Evolutionary conservation across 78 protist species (phyloP).

Genomic region (Dictyostelium discoideum): dicty_2.7 NC_007088.5:984501-985000

Average conservation of each 20-base stretch:
- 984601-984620: conserved; percentile 23
- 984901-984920: background rate
- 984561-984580: conserved; percentile 53
- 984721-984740: background rate
- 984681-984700: conserved; percentile 71
- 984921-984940: background rate
- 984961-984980: background rate
- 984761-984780: background rate
- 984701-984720: conserved; percentile 35
- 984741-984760: background rate
- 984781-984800: background rate
- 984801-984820: background rate
- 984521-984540: background rate
- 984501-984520: background rate
- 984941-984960: background rate
- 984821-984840: background rate
- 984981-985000: conserved; percentile 3
- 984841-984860: background rate
- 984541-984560: conserved; percentile 17
- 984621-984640: conserved; percentile 63
- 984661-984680: conserved; percentile 66
- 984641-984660: conserved; percentile 48
- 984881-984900: background rate
- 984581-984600: conserved; percentile 68
- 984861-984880: background rate